Percentiles rank a stretch among this genome's conserved stretches.
Evolutionary conservation across 2,329 filamentous ascomycete species (phyloP).

Genomic region (Aspergillus vadensis): DNA sequence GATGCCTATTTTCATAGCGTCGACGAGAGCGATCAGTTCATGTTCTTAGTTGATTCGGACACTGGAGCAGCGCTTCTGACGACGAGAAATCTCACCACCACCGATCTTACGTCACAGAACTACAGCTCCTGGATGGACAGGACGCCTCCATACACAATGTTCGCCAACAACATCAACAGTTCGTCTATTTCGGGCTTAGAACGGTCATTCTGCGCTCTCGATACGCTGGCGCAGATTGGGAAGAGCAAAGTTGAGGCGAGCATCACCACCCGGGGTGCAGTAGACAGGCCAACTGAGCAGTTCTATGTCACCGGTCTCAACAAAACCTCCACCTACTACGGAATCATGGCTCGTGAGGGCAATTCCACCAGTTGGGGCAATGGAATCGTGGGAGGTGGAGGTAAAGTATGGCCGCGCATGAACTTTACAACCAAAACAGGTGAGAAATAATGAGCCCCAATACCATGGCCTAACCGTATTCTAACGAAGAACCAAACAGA

Average conservation of each 20-base stretch:
- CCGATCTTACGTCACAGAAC: slow-evolving; percentile 49
- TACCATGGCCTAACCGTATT: neutral
- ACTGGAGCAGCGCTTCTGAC: slow-evolving; percentile 74
- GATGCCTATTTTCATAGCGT: slow-evolving; percentile 72
- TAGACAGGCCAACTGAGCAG: slow-evolving; percentile 76
- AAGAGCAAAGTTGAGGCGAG: slow-evolving; percentile 60
- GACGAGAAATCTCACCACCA: slow-evolving; percentile 66
- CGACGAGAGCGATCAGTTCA: slow-evolving; percentile 54
- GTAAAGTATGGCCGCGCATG: slow-evolving; percentile 70
- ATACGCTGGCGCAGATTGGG: slow-evolving; percentile 64
- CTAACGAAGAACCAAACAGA: slow-evolving; percentile 48
- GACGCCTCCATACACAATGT: slow-evolving; percentile 72
- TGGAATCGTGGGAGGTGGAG: slow-evolving; percentile 68
- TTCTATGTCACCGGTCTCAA: slow-evolving; percentile 82
- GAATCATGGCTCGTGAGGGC: slow-evolving; percentile 67
- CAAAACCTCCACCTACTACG: slow-evolving; percentile 69
- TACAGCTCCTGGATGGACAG: slow-evolving; percentile 60
- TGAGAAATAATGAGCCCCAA: slow-evolving; percentile 47
- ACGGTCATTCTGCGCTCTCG: slow-evolving; percentile 80
- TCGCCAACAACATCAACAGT: slow-evolving; percentile 65
- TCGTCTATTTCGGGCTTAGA: slow-evolving; percentile 67
- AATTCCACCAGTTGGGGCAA: slow-evolving; percentile 58
- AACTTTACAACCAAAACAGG: slow-evolving; percentile 77
- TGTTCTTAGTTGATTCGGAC: slow-evolving; percentile 85
- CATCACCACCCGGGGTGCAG: slow-evolving; percentile 69